Evolutionary conservation across 1,284 basidiomycete species (phyloP).

Genomic region (Inonotus hispidus): DNA sequence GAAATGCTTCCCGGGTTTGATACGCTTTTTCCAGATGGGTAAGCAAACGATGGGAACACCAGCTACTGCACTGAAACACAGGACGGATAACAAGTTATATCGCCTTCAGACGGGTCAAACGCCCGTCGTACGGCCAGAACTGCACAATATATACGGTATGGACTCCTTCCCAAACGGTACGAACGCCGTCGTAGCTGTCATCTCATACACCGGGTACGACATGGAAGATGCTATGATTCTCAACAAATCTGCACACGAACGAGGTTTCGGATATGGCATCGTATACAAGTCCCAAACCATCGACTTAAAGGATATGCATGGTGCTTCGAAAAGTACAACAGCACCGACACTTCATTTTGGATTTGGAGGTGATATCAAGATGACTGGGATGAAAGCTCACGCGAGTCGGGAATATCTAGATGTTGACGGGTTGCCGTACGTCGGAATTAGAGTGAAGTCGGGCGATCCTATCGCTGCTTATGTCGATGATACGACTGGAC

Average conservation of each 20-base stretch:
- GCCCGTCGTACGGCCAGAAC: conserved; percentile 86
- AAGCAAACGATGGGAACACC: conserved; percentile 99
- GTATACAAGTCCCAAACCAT: conserved; percentile 95
- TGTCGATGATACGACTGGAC: conserved; percentile 80
- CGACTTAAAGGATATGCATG: conserved; percentile 80
- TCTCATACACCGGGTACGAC: conserved; percentile 99
- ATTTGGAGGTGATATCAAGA: conserved; percentile 71
- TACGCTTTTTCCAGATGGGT: conserved; percentile 73
- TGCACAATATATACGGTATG: conserved; percentile 98
- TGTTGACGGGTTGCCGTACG: conserved; percentile 77
- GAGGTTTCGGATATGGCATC: conserved; percentile 95
- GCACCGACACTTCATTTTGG: conserved; percentile 79
- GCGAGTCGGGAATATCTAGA: conserved; percentile 63
- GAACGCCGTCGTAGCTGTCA: conserved; percentile 98
- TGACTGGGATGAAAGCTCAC: conserved; percentile 52
- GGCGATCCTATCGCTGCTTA: conserved; percentile 87
- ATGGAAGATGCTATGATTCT: conserved; percentile 99
- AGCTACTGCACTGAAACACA: conserved; percentile 81
- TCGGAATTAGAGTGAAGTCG: conserved; percentile 66
- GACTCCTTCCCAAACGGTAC: conserved; percentile 98
- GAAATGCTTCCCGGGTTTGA: background rate
- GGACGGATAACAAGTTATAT: conserved; percentile 99
- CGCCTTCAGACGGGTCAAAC: conserved; percentile 94
- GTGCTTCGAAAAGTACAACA: conserved; percentile 50
- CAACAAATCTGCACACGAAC: conserved; percentile 98